These are phyloP conservation scores for Wallacemonas rigidus DNA, from an alignment of 208 protist genomes.

Conservation along the genomic window DNA sequence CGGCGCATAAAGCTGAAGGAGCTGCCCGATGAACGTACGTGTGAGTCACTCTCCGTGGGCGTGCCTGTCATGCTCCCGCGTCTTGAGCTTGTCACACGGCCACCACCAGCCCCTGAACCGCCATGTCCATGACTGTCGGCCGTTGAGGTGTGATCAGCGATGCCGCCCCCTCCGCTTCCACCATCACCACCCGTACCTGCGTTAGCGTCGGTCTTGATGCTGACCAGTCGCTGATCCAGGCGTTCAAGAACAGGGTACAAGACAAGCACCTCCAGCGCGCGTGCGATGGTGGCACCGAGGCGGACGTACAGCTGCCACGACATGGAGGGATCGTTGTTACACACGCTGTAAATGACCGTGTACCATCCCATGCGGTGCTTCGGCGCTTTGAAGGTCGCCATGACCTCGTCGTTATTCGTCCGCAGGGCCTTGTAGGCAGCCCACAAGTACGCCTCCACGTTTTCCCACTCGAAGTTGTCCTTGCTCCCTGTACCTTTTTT, in stretches of 20 bases:
- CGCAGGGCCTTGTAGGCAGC: conserved; percentile 40
- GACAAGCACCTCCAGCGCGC: conserved; percentile 60
- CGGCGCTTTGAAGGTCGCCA: conserved; percentile 39
- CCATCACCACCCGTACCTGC: not conserved
- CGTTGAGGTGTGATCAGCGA: too few relatives aligned
- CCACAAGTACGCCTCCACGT: conserved; percentile 51
- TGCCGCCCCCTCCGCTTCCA: not conserved
- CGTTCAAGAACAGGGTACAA: conserved; percentile 56
- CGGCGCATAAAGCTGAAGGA: conserved; percentile 21
- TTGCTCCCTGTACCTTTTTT: conserved; percentile 14
- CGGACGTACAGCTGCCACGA: conserved; percentile 60
- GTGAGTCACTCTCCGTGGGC: not conserved
- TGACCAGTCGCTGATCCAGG: conserved; percentile 29
- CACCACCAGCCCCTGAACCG: not conserved
- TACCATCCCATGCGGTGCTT: conserved; percentile 81
- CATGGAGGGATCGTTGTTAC: conserved; percentile 50
- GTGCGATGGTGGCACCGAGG: conserved; percentile 48
- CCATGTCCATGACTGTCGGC: not conserved
- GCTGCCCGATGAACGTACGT: not conserved
- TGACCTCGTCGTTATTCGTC: conserved; percentile 34
- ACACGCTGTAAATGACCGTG: conserved; percentile 67
- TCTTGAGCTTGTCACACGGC: not conserved
- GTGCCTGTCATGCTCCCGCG: not conserved
- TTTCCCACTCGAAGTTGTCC: conserved; percentile 37
- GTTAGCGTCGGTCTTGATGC: conserved; percentile 25